These are phyloP conservation scores for Penicillium cataractarum DNA, from an alignment of 495 filamentous ascomycete genomes.

Conservation along the genomic window DNA sequence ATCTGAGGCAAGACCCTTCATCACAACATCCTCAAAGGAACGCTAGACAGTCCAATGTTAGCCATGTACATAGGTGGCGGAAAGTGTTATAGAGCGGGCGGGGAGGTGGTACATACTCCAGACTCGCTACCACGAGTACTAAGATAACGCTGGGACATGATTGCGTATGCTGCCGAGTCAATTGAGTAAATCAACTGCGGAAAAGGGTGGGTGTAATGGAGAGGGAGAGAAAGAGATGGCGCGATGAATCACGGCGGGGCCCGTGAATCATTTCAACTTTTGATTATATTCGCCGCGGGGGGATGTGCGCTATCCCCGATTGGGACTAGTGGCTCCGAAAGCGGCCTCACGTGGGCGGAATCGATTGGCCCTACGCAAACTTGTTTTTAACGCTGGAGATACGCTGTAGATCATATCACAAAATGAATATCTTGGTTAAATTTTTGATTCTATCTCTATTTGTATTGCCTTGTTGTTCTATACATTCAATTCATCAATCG, in stretches of 20 bases:
- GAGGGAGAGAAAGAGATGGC: constrained; percentile 10
- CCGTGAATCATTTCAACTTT: constrained; percentile 20
- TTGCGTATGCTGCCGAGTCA: constrained; percentile 2
- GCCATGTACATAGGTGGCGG: background rate
- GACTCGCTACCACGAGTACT: constrained; percentile 80
- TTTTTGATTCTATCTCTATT: constrained; percentile 2
- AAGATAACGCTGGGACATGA: constrained; percentile 66
- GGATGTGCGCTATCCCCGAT: background rate
- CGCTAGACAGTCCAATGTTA: constrained; percentile 54
- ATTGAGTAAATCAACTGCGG: constrained; percentile 9
- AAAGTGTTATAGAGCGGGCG: constrained; percentile 4
- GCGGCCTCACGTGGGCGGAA: constrained; percentile 32
- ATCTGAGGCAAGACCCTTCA: constrained; percentile 88
- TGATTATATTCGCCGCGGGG: constrained; percentile 10
- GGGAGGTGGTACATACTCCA: constrained; percentile 58
- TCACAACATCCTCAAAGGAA: constrained; percentile 86
- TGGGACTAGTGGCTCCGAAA: constrained; percentile 36
- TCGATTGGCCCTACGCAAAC: background rate
- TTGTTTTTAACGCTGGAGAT: too few relatives aligned
- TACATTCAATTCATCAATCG: constrained; percentile 6
- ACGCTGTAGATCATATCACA: background rate
- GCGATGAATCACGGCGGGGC: constrained; percentile 5
- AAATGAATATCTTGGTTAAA: too few relatives aligned
- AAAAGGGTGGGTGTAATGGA: background rate
- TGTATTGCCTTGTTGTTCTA: constrained; percentile 8